These are phyloP conservation scores for Sechiopsis laciniata DNA, from an alignment of 306 rosid species.

Conservation along the genomic window DNA sequence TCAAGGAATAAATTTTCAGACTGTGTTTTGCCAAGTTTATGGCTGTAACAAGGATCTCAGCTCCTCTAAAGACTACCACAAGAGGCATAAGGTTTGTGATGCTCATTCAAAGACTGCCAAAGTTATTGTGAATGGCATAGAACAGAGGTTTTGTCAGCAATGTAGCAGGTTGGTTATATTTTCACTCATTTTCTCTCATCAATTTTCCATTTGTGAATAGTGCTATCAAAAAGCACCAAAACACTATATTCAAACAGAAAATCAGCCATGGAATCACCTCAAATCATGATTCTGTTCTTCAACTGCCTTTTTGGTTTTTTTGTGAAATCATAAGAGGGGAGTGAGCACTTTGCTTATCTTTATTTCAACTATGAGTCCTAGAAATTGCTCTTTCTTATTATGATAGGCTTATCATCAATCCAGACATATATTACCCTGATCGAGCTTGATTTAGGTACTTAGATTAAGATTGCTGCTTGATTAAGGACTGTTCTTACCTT, in stretches of 20 bases:
- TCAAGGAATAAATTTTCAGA: conserved; percentile 39
- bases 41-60: conserved; percentile 83
- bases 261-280: not conserved
- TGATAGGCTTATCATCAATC: not conserved
- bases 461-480: conserved; percentile 27
- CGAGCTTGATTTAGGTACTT: not conserved
- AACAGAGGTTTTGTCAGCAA: conserved; percentile 94
- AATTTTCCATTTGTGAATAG: not conserved
- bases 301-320: conserved; percentile 3
- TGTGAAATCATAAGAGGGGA: not conserved
- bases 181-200: conserved; percentile 6
- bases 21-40: conserved; percentile 69
- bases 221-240: conserved; percentile 6
- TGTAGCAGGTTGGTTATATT: conserved; percentile 66
- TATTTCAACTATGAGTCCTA: not conserved
- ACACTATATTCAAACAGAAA: not conserved
- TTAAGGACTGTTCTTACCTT: conserved; percentile 20
- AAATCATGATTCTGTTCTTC: conserved; percentile 9
- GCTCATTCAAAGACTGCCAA: conserved; percentile 74
- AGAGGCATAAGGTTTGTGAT: conserved; percentile 91
- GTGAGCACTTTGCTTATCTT: conserved; percentile 1
- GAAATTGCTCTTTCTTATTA: not conserved
- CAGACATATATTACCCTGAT: not conserved
- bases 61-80: conserved; percentile 76
- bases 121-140: conserved; percentile 72